Conservation (phyloP, 768 basidiomycete species). For the Mrakia gelida region DNA sequence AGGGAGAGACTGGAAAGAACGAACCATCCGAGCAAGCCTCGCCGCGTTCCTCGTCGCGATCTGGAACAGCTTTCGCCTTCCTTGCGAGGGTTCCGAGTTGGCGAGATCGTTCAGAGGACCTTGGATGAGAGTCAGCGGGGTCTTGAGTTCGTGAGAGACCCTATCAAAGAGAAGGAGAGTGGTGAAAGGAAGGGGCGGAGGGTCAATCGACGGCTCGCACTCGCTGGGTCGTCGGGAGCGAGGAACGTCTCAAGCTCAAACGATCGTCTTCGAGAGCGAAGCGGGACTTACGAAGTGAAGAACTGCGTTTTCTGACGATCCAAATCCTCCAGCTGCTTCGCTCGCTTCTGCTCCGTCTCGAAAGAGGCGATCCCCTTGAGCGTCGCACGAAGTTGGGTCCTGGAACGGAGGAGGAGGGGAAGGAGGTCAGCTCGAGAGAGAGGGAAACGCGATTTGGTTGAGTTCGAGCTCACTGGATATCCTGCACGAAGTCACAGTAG, state of each 20-base stretch:
- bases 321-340: background rate
- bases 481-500: background rate
- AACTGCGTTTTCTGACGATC: conserved; percentile 12
- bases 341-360: conserved; percentile 14
- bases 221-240: no score
- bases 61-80: background rate
- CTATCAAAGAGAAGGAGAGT: no score
- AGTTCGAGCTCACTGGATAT: background rate
- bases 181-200: no score
- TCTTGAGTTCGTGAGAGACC: conserved; percentile 22
- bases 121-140: conserved; percentile 8
- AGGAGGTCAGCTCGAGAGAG: background rate
- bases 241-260: no score
- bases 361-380: conserved; percentile 20
- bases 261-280: no score
- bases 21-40: background rate
- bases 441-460: background rate
- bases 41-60: background rate
- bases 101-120: conserved; percentile 16
- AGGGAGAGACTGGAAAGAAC: no score
- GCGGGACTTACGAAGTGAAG: background rate
- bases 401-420: background rate
- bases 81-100: background rate
- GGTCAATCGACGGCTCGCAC: no score
- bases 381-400: background rate